A percentile compares a stretch with the other conserved stretches of the same genome.
Conservation (phyloP, 176 grass and related monocot species). For the Neostapfia colusana region DNA sequence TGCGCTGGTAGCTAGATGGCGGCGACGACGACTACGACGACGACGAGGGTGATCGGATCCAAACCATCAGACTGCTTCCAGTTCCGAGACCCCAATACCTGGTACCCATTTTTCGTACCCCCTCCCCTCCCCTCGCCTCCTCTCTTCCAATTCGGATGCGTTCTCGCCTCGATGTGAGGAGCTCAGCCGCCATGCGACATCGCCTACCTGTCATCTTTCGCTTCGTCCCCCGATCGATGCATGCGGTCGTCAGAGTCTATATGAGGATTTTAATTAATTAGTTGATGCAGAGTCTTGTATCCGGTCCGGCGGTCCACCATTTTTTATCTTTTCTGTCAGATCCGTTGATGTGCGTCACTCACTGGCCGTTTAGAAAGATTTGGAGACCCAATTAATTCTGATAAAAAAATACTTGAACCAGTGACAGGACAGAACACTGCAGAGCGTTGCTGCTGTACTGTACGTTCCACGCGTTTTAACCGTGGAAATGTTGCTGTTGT, state of each 20-base stretch:
- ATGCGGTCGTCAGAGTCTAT: no score
- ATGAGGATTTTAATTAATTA: not conserved
- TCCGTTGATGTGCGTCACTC: not conserved
- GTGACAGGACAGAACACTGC: not conserved
- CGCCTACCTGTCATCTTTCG: no score
- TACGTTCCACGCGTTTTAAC: not conserved
- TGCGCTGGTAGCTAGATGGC: not conserved
- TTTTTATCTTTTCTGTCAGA: not conserved
- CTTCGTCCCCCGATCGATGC: no score
- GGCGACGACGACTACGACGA: conserved; percentile 33
- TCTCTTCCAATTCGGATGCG: not conserved
- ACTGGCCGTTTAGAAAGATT: not conserved
- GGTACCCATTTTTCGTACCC: conserved; percentile 12
- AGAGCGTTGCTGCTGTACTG: not conserved
- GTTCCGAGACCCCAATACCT: conserved; percentile 38
- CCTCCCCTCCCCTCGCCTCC: not conserved
- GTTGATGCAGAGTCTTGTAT: conserved; percentile 3
- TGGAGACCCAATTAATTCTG: not conserved
- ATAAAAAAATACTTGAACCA: not conserved
- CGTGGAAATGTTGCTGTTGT: not conserved
- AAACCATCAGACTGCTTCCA: conserved; percentile 48
- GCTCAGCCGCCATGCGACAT: not conserved
- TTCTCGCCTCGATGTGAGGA: not conserved
- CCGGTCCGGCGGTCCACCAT: not conserved
- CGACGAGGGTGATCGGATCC: conserved; percentile 48